Base-by-base conservation (phyloP, 495 filamentous ascomycete species). In the Tuber brumale region DNA sequence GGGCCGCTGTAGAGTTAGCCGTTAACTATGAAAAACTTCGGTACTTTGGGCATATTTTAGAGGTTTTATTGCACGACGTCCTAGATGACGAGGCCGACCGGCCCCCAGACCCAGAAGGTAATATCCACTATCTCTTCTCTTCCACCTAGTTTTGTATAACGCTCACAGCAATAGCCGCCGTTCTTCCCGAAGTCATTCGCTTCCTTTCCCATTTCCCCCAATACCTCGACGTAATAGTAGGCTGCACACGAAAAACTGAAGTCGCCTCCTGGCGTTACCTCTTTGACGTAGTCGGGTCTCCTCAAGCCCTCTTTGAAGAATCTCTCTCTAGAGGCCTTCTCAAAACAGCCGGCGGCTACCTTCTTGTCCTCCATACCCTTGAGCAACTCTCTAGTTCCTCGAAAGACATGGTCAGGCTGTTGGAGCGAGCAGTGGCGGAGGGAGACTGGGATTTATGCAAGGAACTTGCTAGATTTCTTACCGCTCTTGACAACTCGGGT, bases 241-340 rank as follows among this genome's bases (percentile, higher is more conserved):
- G 97, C 85, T 99, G 96, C 84, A 97, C 95, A 0, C 91, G 96
- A 35, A 98, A 99, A 85, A 99, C 96, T 0, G 96, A 99, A 80
- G 90, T 97, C 10, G 90, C 94, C 42, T 96, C 92, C 35, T 99
- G 96, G 96, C 91, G 91, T 42, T 97, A 96, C 1, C 87, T 99
- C 3, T 98, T 98, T 83, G 88, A 90, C 16, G 91, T 96, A 80
- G 88, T 98, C 2, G 95, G 96, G 5, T 92, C 94, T 4, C 93
- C 95, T 10, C 91, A 93, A 76, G 91, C 93, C 75, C 88, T 98
- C 1, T 99, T 98, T 73, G 95, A 98, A 84, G 92, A 96, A 84
- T 92, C 93, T 1, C 86, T 99, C 35, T 89, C 90, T 76, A 89
- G 92, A 31, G 92, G 92, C 14, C 90, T 89, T n/a, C 87, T 98